Evolutionary conservation across 148 eudicot genomes (phyloP).

Genomic region (Cornus controversa): DNA sequence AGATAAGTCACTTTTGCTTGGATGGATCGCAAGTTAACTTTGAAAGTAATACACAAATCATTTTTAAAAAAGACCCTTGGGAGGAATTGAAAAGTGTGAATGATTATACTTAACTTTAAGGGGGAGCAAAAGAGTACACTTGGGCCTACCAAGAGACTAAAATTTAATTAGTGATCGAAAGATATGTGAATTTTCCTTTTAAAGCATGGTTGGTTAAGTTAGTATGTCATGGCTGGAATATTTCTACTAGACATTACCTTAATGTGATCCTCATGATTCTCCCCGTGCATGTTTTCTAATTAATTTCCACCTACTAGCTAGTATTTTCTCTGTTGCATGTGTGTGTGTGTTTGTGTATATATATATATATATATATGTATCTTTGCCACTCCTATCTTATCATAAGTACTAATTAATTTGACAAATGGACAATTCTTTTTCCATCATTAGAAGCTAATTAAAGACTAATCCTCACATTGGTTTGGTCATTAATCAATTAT

Average conservation of each 20-base stretch:
- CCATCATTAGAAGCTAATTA: background rate
- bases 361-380: no score
- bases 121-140: constrained; percentile 42
- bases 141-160: constrained; percentile 20
- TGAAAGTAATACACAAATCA: constrained; percentile 26
- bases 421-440: no score
- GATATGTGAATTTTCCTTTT: constrained; percentile 8
- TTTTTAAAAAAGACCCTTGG: constrained; percentile 21
- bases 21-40: constrained; percentile 39
- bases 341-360: no score
- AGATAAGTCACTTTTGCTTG: constrained; percentile 52
- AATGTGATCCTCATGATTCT: background rate
- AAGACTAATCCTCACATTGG: background rate
- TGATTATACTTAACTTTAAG: constrained; percentile 63
- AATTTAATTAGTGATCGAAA: no score
- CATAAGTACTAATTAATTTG: background rate
- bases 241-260: constrained; percentile 12
- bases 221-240: constrained; percentile 15
- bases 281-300: background rate
- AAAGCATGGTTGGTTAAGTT: constrained; percentile 29
- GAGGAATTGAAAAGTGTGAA: constrained; percentile 9
- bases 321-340: background rate
- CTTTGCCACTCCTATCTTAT: background rate
- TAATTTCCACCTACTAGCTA: background rate
- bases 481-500: background rate